phyloP scores from a whole-genome alignment of 768 basidiomycete genomes.

The Mycena capillaripes region DNA sequence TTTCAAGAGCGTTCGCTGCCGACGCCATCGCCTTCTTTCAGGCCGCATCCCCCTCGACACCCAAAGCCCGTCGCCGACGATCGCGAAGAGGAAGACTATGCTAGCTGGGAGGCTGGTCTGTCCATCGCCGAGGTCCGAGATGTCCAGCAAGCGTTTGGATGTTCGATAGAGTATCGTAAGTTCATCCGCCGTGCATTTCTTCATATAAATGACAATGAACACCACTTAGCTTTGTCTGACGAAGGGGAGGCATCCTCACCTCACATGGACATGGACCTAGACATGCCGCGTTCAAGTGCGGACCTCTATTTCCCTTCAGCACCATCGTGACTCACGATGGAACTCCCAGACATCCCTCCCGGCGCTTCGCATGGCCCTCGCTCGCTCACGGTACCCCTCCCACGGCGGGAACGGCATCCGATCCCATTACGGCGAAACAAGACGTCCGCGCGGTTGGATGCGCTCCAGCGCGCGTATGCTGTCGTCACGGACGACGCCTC shows the following conservation, averaged over 20 bases:
- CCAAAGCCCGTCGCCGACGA: not conserved
- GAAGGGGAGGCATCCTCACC: not conserved
- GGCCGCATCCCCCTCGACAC: slow-evolving; percentile 22
- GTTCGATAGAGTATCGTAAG: slow-evolving; percentile 19
- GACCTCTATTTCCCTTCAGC: not conserved
- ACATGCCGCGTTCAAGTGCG: not conserved
- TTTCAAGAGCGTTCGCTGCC: slow-evolving; percentile 28
- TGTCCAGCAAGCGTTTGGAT: slow-evolving; percentile 25
- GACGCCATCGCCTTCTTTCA: slow-evolving; percentile 40
- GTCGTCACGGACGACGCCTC: slow-evolving; percentile 57
- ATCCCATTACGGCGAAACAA: slow-evolving; percentile 52
- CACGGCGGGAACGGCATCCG: slow-evolving; percentile 16
- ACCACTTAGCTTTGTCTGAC: not conserved
- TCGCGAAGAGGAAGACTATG: slow-evolving; percentile 43
- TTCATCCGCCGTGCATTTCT: not conserved
- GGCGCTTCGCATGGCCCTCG: slow-evolving; percentile 11
- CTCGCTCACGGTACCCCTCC: slow-evolving; percentile 28
- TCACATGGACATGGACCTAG: not conserved
- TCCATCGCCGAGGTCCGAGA: slow-evolving; percentile 31
- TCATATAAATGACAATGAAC: not conserved
- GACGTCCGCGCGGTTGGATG: slow-evolving; percentile 59
- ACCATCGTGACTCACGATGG: not conserved
- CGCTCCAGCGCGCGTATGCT: slow-evolving; percentile 58
- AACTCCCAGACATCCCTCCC: not conserved
- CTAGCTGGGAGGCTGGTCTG: slow-evolving; percentile 47